phyloP scores from a whole-genome alignment of 495 filamentous ascomycete species.

The Tricharina praecox region DNA sequence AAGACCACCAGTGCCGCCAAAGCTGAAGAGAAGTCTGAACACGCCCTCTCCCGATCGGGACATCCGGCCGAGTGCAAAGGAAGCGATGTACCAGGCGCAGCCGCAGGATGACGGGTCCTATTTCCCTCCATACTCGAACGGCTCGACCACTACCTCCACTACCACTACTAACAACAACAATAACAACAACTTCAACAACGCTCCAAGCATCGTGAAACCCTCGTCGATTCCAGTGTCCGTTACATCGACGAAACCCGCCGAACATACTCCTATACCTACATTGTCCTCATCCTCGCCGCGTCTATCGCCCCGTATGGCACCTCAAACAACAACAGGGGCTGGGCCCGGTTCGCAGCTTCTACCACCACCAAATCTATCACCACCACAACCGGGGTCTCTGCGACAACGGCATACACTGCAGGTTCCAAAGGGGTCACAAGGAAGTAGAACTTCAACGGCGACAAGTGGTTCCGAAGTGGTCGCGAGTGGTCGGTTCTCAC shows the following conservation, averaged over 20 bases:
- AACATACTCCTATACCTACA: background rate
- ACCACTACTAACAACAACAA: no score
- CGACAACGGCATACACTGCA: conserved; percentile 77
- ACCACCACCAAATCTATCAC: conserved; percentile 12
- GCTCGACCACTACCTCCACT: background rate
- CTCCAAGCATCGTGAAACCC: no score
- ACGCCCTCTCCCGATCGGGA: conserved; percentile 4
- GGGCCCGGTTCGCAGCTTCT: conserved; percentile 8
- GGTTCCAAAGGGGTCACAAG: conserved; percentile 39
- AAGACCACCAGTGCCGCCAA: background rate
- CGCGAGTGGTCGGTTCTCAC: conserved; percentile 70
- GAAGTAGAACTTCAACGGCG: conserved; percentile 36
- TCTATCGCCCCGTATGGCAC: background rate
- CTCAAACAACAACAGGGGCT: background rate
- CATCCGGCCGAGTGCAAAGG: background rate
- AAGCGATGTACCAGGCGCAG: background rate
- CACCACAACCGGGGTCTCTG: conserved; percentile 9
- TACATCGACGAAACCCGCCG: background rate
- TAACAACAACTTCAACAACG: no score
- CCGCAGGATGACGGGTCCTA: background rate
- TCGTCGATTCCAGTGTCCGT: conserved; percentile 3
- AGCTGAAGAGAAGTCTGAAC: background rate
- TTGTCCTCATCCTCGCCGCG: background rate
- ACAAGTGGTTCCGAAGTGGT: conserved; percentile 44
- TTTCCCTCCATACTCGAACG: conserved; percentile 2